These are phyloP conservation scores for Sherardia arvensis DNA, from an alignment of 257 asterid genomes.

Conservation along the genomic window DNA sequence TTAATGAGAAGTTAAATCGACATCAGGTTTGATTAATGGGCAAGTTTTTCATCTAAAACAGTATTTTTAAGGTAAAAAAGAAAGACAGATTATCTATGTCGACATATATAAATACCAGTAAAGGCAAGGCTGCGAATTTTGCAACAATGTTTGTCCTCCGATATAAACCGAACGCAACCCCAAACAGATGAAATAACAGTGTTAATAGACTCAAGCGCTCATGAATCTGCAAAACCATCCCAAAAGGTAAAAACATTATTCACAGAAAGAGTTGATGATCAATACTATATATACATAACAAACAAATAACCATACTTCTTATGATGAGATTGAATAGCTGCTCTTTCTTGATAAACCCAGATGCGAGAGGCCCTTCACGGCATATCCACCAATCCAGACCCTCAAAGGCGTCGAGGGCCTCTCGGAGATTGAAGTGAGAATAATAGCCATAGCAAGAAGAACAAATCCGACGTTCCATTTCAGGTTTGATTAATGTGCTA, in stretches of 20 bases:
- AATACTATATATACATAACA: no score
- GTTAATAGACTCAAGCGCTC: constrained; percentile 55
- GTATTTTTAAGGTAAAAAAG: no score
- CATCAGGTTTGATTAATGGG: no score
- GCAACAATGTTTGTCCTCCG: constrained; percentile 74
- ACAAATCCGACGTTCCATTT: constrained; percentile 76
- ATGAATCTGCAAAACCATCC: constrained; percentile 37
- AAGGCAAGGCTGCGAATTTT: constrained; percentile 69
- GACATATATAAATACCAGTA: constrained; percentile 81
- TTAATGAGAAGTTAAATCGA: no score
- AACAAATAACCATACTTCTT: constrained; percentile 15
- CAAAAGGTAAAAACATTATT: no score
- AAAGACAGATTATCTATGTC: no score
- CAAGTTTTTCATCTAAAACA: no score
- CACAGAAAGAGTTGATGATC: no score
- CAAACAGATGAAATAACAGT: constrained; percentile 68
- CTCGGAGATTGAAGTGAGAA: constrained; percentile 42
- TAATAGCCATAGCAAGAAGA: constrained; percentile 48
- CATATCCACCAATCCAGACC: constrained; percentile 76
- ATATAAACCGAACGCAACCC: constrained; percentile 71
- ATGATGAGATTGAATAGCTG: constrained; percentile 19
- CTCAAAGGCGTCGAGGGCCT: constrained; percentile 67
- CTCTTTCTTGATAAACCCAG: constrained; percentile 52
- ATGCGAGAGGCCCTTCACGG: constrained; percentile 67
- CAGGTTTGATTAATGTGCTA: no score